These are phyloP conservation scores for Claviceps paspali DNA, from an alignment of 2,329 filamentous ascomycete genomes.

Conservation along the genomic window DNA sequence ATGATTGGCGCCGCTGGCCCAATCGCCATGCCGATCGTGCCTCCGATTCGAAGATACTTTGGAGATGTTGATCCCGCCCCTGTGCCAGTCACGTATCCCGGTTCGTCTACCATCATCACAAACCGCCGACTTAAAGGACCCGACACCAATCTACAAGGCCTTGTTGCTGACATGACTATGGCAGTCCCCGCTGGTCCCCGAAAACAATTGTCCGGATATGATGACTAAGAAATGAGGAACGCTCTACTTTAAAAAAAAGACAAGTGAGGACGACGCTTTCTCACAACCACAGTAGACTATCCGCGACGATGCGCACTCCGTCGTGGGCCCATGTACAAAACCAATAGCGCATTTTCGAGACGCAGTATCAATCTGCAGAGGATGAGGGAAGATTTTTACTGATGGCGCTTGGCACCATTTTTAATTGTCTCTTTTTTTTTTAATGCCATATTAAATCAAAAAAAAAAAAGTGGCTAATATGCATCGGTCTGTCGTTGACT, in stretches of 20 bases:
- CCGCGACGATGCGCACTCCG: background rate
- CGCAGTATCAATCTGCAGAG: background rate
- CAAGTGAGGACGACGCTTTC: background rate
- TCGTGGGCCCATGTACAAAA: constrained; percentile 5
- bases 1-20: constrained; percentile 62
- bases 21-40: constrained; percentile 51
- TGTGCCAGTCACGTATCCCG: constrained; percentile 82
- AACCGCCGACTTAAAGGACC: background rate
- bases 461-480: background rate
- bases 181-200: constrained; percentile 43
- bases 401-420: background rate
- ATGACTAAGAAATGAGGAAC: constrained; percentile 27
- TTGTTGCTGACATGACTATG: background rate
- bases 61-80: constrained; percentile 58
- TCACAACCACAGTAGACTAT: background rate
- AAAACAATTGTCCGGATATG: constrained; percentile 45
- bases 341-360: constrained; percentile 3
- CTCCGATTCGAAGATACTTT: constrained; percentile 54
- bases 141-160: background rate
- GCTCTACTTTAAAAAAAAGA: background rate
- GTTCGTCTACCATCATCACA: constrained; percentile 38
- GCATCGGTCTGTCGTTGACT: background rate
- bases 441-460: background rate
- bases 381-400: background rate
- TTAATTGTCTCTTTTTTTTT: background rate